Evolutionary conservation across 768 basidiomycete genomes (phyloP).

Genomic region (Suillus variegatus): DNA sequence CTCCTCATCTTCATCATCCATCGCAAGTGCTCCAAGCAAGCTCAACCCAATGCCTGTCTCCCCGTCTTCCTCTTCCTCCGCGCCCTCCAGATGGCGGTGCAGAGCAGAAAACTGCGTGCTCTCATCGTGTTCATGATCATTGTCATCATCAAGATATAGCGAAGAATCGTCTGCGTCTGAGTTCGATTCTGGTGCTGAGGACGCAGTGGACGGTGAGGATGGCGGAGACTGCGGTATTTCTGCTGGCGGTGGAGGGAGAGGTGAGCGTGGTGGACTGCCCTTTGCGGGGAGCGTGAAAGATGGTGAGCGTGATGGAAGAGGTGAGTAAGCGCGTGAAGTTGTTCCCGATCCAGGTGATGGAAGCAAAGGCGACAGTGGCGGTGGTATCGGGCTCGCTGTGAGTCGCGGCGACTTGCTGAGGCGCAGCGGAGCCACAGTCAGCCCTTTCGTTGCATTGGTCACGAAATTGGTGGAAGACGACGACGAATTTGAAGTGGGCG

Average conservation of each 20-base stretch:
- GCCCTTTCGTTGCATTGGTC: slow-evolving; percentile 3
- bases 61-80: slow-evolving; percentile 51
- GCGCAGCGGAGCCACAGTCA: slow-evolving; percentile 26
- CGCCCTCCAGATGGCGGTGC: slow-evolving; percentile 9
- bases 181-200: not conserved
- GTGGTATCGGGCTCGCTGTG: slow-evolving; percentile 17
- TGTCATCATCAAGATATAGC: not conserved
- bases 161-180: slow-evolving; percentile 3
- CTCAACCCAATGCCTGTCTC: slow-evolving; percentile 71
- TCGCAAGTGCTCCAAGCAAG: slow-evolving; percentile 53
- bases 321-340: slow-evolving; percentile 22
- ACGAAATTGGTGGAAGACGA: not conserved
- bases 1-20: slow-evolving; percentile 28
- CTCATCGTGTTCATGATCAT: slow-evolving; percentile 18
- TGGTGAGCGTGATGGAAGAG: slow-evolving; percentile 26
- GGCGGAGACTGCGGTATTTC: slow-evolving; percentile 11
- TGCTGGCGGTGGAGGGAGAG: slow-evolving; percentile 14
- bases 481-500: slow-evolving; percentile 13
- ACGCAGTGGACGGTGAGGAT: slow-evolving; percentile 8
- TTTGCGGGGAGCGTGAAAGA: slow-evolving; percentile 6
- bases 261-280: slow-evolving; percentile 3
- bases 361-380: slow-evolving; percentile 12
- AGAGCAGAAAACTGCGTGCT: slow-evolving; percentile 27
- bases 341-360: slow-evolving; percentile 15
- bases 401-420: slow-evolving; percentile 28